Conservation (phyloP, 1,284 basidiomycete species). For the Sanghuangporus baumii region DNA sequence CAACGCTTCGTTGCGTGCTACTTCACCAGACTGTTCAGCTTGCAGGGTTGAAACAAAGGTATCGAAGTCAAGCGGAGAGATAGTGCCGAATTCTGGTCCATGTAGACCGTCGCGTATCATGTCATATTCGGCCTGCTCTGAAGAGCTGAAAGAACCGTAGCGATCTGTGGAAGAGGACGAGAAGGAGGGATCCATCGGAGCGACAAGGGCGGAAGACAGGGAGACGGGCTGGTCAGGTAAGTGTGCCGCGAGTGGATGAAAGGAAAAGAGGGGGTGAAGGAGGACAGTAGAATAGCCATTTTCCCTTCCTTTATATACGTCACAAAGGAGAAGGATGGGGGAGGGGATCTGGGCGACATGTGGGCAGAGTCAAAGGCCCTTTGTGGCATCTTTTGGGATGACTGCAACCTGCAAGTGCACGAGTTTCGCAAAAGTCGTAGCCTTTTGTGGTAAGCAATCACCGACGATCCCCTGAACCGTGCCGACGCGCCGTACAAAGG, state of each 20-base stretch:
- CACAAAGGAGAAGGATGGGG: not conserved
- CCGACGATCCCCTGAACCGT: not conserved
- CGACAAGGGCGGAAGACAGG: not conserved
- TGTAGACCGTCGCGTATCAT: not conserved
- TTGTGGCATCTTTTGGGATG: conserved; percentile 5
- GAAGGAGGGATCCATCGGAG: not conserved
- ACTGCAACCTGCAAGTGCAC: not conserved
- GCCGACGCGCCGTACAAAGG: conserved; percentile 11
- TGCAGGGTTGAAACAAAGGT: not conserved
- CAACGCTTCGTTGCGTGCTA: not conserved
- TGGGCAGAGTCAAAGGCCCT: not conserved
- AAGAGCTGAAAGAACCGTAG: not conserved
- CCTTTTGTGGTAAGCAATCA: not conserved
- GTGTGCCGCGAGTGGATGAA: not conserved
- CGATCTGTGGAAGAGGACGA: not conserved
- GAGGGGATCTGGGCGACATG: not conserved
- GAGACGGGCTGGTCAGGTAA: not conserved
- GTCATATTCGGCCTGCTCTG: not conserved
- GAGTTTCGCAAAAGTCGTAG: not conserved
- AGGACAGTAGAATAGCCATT: not conserved
- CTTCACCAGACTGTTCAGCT: not conserved
- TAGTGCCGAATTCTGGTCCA: not conserved
- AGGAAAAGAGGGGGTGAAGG: not conserved
- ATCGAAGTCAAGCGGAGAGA: not conserved
- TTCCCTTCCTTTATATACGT: not conserved